Evolutionary conservation across 768 basidiomycete genomes (phyloP), one percentile per base, ranked within the genome.

Genomic region (Russula sp.): DNA sequence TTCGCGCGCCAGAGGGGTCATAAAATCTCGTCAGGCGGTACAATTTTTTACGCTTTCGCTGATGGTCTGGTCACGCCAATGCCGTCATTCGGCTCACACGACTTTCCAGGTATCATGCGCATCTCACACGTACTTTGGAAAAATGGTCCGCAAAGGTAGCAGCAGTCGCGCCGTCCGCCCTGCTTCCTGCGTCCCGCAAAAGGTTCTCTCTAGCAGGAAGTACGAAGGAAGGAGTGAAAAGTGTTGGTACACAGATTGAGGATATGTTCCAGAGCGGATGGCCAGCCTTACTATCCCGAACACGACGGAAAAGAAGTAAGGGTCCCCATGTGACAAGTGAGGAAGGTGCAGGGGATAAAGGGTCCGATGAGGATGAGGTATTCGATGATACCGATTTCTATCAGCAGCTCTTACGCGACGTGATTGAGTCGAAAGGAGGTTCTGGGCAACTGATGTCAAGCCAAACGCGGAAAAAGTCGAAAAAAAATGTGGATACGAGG

Each of bases 71-170:
- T 55, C 57, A 18, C 44, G 28, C 26, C 40, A 20, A 24, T 26
- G 18, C 20, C 59, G 22, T 55, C 56, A 22, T 65, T n/a, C 28
- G 59, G 67, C 64, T 50, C 67, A 49, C 34, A 60, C 57, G 30
- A 59, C 16, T 42, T 30, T 54, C 57, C 63, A 79, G 81, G 57
- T 81, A 89, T 55, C 93, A 94, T 72, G 82, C 87, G 2, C 80
- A 88, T 65, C 80, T 89, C 14, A 73, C 93, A 49, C 84, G 86
- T 64, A 94, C 91, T 1, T 81, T 99, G 28, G 79, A 82, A 44
- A 98, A 98, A 75, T 99, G 97, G 97, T 97, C 94, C 11, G 81
- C 88, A 28, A 99, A 98, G 78, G 90, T 98, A 44, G 91, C 94
- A 71, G 91, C 95, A 1, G 94, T 97, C 6, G 84, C 94, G 2